Percentiles rank a stretch among this genome's conserved stretches.
Evolutionary conservation across 2,329 filamentous ascomycete species (phyloP).

Genomic region (Orbilia blumenaviensis): DNA sequence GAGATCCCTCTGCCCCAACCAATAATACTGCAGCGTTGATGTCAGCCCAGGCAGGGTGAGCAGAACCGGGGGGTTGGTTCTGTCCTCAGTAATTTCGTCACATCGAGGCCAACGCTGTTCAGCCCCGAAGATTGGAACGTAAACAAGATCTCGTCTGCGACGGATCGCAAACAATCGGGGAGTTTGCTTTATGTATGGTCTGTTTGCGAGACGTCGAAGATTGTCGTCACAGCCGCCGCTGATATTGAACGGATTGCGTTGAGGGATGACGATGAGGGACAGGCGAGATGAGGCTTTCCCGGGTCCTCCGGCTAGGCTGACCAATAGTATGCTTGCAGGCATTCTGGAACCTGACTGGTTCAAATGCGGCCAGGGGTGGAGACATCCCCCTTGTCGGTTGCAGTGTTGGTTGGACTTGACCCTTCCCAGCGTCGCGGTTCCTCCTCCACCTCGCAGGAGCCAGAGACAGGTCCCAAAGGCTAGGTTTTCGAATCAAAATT

Average conservation of each 20-base stretch:
- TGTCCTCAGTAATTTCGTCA: slow-evolving; percentile 48
- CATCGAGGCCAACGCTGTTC: slow-evolving; percentile 3
- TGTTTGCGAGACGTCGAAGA: slow-evolving; percentile 3
- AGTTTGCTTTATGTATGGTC: neutral
- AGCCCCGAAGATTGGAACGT: slow-evolving; percentile 21
- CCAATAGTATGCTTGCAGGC: slow-evolving; percentile 31
- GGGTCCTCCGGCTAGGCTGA: slow-evolving; percentile 42
- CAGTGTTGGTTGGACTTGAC: slow-evolving; percentile 21
- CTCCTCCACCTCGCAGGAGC: slow-evolving; percentile 21
- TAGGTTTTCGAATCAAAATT: slow-evolving; percentile 54
- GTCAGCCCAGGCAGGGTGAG: slow-evolving; percentile 39
- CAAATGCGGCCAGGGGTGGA: slow-evolving; percentile 30
- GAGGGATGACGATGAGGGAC: slow-evolving; percentile 1
- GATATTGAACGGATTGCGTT: slow-evolving; percentile 14
- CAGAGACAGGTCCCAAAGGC: slow-evolving; percentile 38
- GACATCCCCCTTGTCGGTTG: neutral
- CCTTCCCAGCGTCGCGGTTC: slow-evolving; percentile 46
- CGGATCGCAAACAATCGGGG: slow-evolving; percentile 4
- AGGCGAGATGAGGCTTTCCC: slow-evolving; percentile 50
- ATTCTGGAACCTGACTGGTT: slow-evolving; percentile 31
- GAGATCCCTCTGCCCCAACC: slow-evolving; percentile 50
- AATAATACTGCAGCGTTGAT: slow-evolving; percentile 16
- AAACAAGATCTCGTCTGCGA: neutral
- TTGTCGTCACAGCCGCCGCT: slow-evolving; percentile 28
- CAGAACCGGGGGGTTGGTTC: slow-evolving; percentile 6